These are phyloP conservation scores for Komagataella ulmi DNA, from an alignment of 805 yeast genomes.

Conservation along the genomic window DNA sequence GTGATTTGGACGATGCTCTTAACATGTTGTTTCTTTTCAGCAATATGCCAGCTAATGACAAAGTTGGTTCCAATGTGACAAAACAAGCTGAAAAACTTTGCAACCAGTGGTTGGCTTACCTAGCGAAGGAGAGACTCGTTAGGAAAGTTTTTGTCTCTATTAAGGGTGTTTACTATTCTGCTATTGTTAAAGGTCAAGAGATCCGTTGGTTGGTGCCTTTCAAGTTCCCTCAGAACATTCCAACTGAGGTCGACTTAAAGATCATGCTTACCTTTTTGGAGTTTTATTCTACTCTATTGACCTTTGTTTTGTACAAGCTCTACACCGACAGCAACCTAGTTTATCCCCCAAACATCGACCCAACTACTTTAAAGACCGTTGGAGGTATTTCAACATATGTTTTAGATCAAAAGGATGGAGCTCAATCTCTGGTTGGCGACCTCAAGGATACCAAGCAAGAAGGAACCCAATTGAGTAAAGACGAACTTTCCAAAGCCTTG, in stretches of 20 bases:
- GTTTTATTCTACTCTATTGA: constrained; percentile 84
- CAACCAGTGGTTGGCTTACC: constrained; percentile 91
- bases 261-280: constrained; percentile 95
- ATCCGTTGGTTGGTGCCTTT: constrained; percentile 94
- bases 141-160: constrained; percentile 90
- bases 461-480: constrained; percentile 24
- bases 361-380: constrained; percentile 60
- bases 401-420: constrained; percentile 37
- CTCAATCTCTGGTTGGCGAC: constrained; percentile 24
- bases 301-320: constrained; percentile 74
- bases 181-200: constrained; percentile 80
- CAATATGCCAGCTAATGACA: constrained; percentile 87
- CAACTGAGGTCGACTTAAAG: constrained; percentile 87
- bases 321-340: constrained; percentile 77
- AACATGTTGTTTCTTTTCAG: constrained; percentile 91
- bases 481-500: constrained; percentile 35
- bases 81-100: constrained; percentile 77
- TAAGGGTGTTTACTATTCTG: constrained; percentile 95
- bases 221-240: constrained; percentile 93
- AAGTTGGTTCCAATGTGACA: constrained; percentile 68
- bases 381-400: constrained; percentile 85
- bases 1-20: constrained; percentile 92
- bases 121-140: constrained; percentile 71
- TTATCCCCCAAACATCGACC: constrained; percentile 83
- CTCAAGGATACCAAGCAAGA: constrained; percentile 11